These are phyloP conservation scores for Penicillium fuscoglaucum DNA, from an alignment of 2,329 filamentous ascomycete species.

Conservation along the genomic window DNA sequence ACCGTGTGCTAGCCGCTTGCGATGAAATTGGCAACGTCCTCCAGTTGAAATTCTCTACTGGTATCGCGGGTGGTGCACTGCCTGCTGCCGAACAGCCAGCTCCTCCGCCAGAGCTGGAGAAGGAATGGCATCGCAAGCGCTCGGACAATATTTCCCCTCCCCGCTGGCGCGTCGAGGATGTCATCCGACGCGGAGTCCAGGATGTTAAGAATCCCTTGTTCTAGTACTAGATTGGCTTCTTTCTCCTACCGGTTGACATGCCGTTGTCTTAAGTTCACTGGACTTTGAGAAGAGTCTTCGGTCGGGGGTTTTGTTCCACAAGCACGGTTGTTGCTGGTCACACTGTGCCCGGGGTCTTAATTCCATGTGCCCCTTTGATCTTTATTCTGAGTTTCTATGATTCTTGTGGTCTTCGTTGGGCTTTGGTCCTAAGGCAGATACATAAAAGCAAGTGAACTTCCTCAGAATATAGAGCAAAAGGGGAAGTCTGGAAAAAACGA, in stretches of 20 bases:
- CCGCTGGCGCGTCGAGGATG: constrained; percentile 75
- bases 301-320: constrained; percentile 10
- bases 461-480: constrained; percentile 6
- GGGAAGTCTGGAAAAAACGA: constrained; percentile 12
- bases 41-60: constrained; percentile 96
- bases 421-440: constrained; percentile 8
- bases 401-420: constrained; percentile 18
- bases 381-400: constrained; percentile 9
- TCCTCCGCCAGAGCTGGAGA: constrained; percentile 64
- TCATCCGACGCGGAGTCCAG: constrained; percentile 70
- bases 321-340: constrained; percentile 40
- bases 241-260: constrained; percentile 13
- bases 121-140: constrained; percentile 59
- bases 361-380: constrained; percentile 7
- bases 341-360: constrained; percentile 29
- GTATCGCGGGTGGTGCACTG: constrained; percentile 82
- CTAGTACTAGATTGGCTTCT: constrained; percentile 57
- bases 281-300: constrained; percentile 17
- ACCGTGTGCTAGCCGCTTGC: constrained; percentile 82
- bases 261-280: constrained; percentile 15
- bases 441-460: constrained; percentile 7
- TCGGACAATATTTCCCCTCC: constrained; percentile 62
- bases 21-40: constrained; percentile 90
- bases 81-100: constrained; percentile 71
- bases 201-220: constrained; percentile 73